These are phyloP conservation scores for Monilinia laxa DNA, from an alignment of 2,329 filamentous ascomycete species.

Conservation along the genomic window DNA sequence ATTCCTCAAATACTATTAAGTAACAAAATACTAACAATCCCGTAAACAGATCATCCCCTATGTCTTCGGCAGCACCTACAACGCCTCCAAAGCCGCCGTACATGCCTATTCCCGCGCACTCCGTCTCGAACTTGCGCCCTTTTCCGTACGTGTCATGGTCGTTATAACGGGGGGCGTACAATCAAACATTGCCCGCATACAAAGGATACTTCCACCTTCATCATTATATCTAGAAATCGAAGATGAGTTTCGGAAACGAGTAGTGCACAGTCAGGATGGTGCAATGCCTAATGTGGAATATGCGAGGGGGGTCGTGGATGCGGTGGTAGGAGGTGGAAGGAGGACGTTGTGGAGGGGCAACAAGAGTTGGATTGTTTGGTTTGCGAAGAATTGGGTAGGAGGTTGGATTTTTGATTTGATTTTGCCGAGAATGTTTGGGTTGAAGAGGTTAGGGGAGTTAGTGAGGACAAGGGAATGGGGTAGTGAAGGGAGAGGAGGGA, in stretches of 20 bases:
- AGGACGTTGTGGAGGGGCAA: conserved; percentile 34
- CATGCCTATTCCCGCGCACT: conserved; percentile 32
- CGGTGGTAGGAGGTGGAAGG: conserved; percentile 30
- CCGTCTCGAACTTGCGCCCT: conserved; percentile 37
- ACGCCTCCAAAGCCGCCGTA: conserved; percentile 79
- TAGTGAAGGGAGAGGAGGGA: neutral
- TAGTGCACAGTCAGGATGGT: conserved; percentile 34
- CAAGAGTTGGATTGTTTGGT: conserved; percentile 29
- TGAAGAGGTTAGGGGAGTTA: conserved; percentile 28
- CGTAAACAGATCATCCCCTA: conserved; percentile 68
- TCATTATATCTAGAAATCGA: conserved; percentile 34
- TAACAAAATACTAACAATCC: neutral
- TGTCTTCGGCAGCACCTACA: conserved; percentile 84
- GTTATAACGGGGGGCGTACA: conserved; percentile 35
- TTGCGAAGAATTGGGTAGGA: conserved; percentile 30
- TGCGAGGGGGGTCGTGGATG: conserved; percentile 34
- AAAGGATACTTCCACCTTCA: conserved; percentile 25
- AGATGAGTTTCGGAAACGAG: conserved; percentile 28
- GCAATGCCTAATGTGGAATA: conserved; percentile 33
- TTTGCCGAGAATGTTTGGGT: conserved; percentile 35
- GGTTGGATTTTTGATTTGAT: conserved; percentile 34
- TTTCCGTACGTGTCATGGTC: conserved; percentile 34
- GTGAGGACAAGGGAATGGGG: conserved; percentile 1
- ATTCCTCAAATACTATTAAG: neutral
- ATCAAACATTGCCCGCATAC: conserved; percentile 30